Conservation (phyloP, 225 moss, liverwort and hornwort species). For the Lunularia cruciata region DNA sequence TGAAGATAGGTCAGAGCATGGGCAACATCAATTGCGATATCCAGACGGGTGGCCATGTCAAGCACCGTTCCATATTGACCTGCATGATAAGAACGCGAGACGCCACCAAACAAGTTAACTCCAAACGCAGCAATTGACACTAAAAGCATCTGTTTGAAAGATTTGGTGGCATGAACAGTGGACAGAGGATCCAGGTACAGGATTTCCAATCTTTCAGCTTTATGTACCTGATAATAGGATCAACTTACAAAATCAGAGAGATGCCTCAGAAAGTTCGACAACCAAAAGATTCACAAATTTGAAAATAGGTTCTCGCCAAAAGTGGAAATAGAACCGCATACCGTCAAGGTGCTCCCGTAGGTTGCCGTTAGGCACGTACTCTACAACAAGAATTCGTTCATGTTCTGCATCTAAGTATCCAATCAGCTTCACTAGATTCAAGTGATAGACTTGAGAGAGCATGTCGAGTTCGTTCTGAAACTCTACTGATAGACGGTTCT, state of each 20-base stretch:
- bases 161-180: no score
- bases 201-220: no score
- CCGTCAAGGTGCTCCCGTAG: conserved; percentile 83
- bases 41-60: conserved; percentile 36
- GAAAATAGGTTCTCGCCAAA: no score
- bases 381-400: conserved; percentile 76
- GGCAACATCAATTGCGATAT: conserved; percentile 41
- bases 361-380: conserved; percentile 79
- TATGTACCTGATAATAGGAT: no score
- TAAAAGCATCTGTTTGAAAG: no score
- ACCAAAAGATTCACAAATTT: no score
- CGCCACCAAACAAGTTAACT: no score
- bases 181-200: no score
- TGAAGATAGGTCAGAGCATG: conserved; percentile 73
- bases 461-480: conserved; percentile 74
- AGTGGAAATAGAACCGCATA: conserved; percentile 22
- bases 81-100: no score
- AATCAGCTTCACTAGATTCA: conserved; percentile 76
- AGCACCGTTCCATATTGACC: conserved; percentile 20
- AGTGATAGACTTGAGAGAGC: conserved; percentile 74
- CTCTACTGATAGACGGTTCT: conserved; percentile 59
- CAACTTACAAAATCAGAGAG: no score
- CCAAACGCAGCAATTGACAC: no score
- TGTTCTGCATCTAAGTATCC: conserved; percentile 68
- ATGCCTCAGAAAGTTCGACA: no score